Base-by-base conservation (phyloP, 306 rosid species). In the Fragaria vesca region DNA sequence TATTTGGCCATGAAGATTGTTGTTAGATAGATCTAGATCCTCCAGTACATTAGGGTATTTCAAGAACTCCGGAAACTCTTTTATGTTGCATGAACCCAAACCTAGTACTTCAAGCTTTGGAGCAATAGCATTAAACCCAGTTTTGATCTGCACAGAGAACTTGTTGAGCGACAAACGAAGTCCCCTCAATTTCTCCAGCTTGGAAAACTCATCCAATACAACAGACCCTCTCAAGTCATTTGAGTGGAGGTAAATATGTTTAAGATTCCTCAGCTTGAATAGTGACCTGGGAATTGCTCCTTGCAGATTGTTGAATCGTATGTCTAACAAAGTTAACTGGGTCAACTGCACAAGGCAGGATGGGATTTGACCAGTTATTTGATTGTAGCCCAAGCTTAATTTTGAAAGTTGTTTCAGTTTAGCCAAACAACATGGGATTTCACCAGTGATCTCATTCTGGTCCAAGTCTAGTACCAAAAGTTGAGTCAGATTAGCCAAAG, bases 1-100 rank as follows among this genome's bases (percentile, higher is more conserved):
- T 18, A 88, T 7, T 43, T 43, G 81, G 24, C 96, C 89, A 0
- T 58, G 78, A 4, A 89, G 30, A 54, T 47, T 54, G 81, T 81
- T 85, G 5, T 17, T 11, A 48, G 71, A 17, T 54, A 75, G 81
- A 69, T 86, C 1, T 60, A 80, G 68, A 12, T 6, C 5, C 42
- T 0, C 8, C 28, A 79, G 17, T 26, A 2, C 28, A 0, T 71
- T n/a, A 70, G 77, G 57, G 67, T 83, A 51, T 1, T 42, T 63
- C 2, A 88, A 76, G 4, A 89, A 81, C 9, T 78, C 75, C 11
- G 70, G 80, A 45, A 85, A 71, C 84, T 48, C 40, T 7, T 26
- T 66, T 52, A 82, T 62, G 66, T 78, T 86, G 46, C 77, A 36
- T 0, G 71, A 51, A 1, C n/a, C 47, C 11, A 86, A 7, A 36